phyloP scores from a whole-genome alignment of 2,329 filamentous ascomycete species.

The Leptographium wingfieldii region DNA sequence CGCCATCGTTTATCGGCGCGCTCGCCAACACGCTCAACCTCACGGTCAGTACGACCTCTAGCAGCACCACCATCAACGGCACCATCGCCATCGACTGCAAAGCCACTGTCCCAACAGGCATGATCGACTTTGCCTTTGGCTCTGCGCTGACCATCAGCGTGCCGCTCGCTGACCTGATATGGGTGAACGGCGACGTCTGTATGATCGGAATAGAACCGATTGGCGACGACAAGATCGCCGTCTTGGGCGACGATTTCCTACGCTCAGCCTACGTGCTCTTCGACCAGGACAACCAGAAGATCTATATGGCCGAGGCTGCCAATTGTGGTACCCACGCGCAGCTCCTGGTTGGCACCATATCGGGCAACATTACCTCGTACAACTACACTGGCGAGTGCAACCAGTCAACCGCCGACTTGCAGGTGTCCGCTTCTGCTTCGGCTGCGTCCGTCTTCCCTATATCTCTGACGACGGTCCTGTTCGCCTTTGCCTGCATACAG shows the following conservation, averaged over 20 bases:
- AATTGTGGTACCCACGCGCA: slow-evolving; percentile 16
- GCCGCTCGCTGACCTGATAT: slow-evolving; percentile 25
- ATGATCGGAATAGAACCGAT: slow-evolving; percentile 12
- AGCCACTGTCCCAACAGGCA: slow-evolving; percentile 19
- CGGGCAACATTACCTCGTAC: slow-evolving; percentile 3
- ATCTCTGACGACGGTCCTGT: background rate
- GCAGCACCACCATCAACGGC: slow-evolving; percentile 14
- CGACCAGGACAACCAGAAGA: slow-evolving; percentile 15
- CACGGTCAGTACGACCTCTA: slow-evolving; percentile 24
- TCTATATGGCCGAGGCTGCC: slow-evolving; percentile 16
- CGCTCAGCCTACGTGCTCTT: slow-evolving; percentile 16
- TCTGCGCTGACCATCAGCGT: slow-evolving; percentile 24
- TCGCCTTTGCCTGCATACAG: slow-evolving; percentile 1
- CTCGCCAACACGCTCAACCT: slow-evolving; percentile 31
- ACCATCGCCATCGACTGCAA: slow-evolving; percentile 15
- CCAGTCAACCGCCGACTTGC: background rate
- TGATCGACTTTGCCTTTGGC: slow-evolving; percentile 27
- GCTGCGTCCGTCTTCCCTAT: background rate
- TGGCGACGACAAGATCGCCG: slow-evolving; percentile 1
- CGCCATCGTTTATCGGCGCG: slow-evolving; percentile 36
- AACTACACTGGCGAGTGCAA: slow-evolving; percentile 14
- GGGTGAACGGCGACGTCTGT: slow-evolving; percentile 10
- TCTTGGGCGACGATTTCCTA: slow-evolving; percentile 17
- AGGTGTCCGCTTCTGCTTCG: background rate
- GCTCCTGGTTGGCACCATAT: slow-evolving; percentile 6